Percentiles rank a stretch among this genome's conserved stretches.
phyloP scores from a whole-genome alignment of 768 basidiomycete genomes.

The Collybiopsis confluens region DNA sequence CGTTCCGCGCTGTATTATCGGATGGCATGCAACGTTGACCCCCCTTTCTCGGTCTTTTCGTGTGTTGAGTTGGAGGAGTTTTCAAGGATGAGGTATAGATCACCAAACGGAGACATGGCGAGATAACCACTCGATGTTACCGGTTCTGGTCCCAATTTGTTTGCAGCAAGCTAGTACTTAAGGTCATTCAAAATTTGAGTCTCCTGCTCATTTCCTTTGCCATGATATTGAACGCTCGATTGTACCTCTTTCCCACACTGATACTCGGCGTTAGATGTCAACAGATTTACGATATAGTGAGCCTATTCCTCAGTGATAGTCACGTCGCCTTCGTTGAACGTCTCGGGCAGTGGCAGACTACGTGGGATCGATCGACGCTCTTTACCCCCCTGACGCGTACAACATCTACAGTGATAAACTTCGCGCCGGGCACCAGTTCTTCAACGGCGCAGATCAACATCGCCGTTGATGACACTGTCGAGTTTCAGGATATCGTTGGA shows the following conservation, averaged over 20 bases:
- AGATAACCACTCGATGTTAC: too few species aligned
- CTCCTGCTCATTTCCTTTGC: too few species aligned
- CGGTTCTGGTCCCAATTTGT: too few species aligned
- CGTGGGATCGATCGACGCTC: slow-evolving; percentile 25
- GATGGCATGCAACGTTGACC: too few species aligned
- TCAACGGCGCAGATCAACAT: slow-evolving; percentile 31
- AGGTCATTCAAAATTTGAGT: too few species aligned
- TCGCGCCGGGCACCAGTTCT: slow-evolving; percentile 12
- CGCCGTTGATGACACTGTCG: slow-evolving; percentile 30
- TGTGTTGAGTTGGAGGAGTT: too few species aligned
- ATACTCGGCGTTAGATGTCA: slow-evolving; percentile 12
- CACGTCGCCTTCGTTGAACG: slow-evolving; percentile 4
- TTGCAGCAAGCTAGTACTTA: too few species aligned
- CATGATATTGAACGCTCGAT: too few species aligned
- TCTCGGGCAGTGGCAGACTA: slow-evolving; percentile 28
- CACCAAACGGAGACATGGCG: too few species aligned
- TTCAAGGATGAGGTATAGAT: too few species aligned
- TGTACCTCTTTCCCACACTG: not conserved
- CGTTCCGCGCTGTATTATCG: too few species aligned
- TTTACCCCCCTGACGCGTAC: slow-evolving; percentile 25
- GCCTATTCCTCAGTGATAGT: slow-evolving; percentile 7
- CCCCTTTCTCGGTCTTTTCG: too few species aligned
- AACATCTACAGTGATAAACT: slow-evolving; percentile 19
- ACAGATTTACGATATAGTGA: slow-evolving; percentile 31
- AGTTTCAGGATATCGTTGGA: slow-evolving; percentile 41